Evolutionary conservation across 1,284 basidiomycete genomes (phyloP).

Genomic region (Volvariella volvacea): DNA sequence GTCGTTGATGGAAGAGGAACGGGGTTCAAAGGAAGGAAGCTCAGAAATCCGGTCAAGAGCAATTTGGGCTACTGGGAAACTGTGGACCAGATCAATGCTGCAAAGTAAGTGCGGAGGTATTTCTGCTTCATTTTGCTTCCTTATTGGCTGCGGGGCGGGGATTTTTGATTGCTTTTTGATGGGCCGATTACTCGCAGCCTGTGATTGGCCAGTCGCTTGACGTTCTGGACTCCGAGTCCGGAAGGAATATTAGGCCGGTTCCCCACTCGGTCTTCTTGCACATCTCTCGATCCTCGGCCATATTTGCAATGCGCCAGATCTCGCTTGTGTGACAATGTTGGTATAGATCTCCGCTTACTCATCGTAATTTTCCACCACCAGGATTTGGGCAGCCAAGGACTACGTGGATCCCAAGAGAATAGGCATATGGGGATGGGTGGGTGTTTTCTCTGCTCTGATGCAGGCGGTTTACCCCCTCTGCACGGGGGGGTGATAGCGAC

Average conservation of each 20-base stretch:
- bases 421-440: slow-evolving; percentile 93
- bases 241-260: too few relatives aligned
- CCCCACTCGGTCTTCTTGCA: too few relatives aligned
- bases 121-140: slow-evolving; percentile 6
- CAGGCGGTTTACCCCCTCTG: background rate
- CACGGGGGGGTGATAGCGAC: too few relatives aligned
- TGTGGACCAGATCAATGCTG: slow-evolving; percentile 82
- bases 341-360: slow-evolving; percentile 7
- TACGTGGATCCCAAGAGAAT: slow-evolving; percentile 80
- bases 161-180: background rate
- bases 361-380: slow-evolving; percentile 17
- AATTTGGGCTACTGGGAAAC: slow-evolving; percentile 86
- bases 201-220: too few relatives aligned
- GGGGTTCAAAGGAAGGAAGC: slow-evolving; percentile 77
- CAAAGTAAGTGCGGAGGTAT: slow-evolving; percentile 47
- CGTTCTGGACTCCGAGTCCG: too few relatives aligned
- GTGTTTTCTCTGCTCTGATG: slow-evolving; percentile 20
- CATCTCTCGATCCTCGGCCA: too few relatives aligned
- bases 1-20: slow-evolving; percentile 92
- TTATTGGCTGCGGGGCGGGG: background rate
- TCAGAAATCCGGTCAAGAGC: slow-evolving; percentile 80
- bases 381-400: slow-evolving; percentile 68
- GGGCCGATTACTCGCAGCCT: too few relatives aligned
- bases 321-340: too few relatives aligned
- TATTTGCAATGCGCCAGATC: too few relatives aligned